A percentile compares a stretch with the other conserved stretches of the same genome.
phyloP scores from a whole-genome alignment of 768 basidiomycete genomes.

The Xerocomellus chrysenteron region DNA sequence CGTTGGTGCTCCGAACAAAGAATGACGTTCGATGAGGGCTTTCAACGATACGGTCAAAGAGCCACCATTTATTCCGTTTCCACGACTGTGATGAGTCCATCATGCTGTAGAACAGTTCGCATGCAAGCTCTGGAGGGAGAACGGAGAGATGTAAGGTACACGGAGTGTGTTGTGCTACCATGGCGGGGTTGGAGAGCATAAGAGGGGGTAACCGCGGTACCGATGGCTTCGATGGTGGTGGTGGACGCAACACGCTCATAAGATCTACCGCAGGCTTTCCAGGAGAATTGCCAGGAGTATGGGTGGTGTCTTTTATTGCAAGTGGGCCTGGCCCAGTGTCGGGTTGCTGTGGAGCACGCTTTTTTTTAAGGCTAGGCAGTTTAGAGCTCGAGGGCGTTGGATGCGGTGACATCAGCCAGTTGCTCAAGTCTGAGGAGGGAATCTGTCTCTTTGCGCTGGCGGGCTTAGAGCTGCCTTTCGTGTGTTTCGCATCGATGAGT shows the following conservation, averaged over 20 bases:
- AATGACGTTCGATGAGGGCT: slow-evolving; percentile 84
- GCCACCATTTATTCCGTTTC: slow-evolving; percentile 81
- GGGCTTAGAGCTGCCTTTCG: slow-evolving; percentile 14
- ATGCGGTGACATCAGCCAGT: slow-evolving; percentile 47
- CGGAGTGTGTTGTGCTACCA: slow-evolving; percentile 69
- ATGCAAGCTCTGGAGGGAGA: slow-evolving; percentile 75
- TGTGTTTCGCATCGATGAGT: slow-evolving; percentile 32
- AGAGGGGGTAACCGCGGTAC: slow-evolving; percentile 52
- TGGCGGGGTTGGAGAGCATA: slow-evolving; percentile 55
- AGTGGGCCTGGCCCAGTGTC: not conserved
- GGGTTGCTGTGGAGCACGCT: slow-evolving; percentile 5
- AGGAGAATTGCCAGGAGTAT: slow-evolving; percentile 13
- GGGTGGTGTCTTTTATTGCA: slow-evolving; percentile 20
- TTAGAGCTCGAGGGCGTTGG: slow-evolving; percentile 19
- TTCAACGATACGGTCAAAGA: slow-evolving; percentile 78
- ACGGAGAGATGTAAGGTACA: slow-evolving; percentile 71
- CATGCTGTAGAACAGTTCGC: slow-evolving; percentile 72
- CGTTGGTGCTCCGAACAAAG: slow-evolving; percentile 56
- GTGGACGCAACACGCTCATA: slow-evolving; percentile 55
- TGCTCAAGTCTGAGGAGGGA: slow-evolving; percentile 42
- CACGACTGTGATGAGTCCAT: slow-evolving; percentile 57
- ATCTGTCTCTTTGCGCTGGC: slow-evolving; percentile 47
- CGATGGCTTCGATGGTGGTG: slow-evolving; percentile 38
- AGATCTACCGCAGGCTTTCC: slow-evolving; percentile 44
- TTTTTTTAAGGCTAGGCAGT: slow-evolving; percentile 22